Percentiles rank a stretch among this genome's conserved stretches.
phyloP scores from a whole-genome alignment of 1,284 basidiomycete genomes.

The Ganoderma lucidum region DNA sequence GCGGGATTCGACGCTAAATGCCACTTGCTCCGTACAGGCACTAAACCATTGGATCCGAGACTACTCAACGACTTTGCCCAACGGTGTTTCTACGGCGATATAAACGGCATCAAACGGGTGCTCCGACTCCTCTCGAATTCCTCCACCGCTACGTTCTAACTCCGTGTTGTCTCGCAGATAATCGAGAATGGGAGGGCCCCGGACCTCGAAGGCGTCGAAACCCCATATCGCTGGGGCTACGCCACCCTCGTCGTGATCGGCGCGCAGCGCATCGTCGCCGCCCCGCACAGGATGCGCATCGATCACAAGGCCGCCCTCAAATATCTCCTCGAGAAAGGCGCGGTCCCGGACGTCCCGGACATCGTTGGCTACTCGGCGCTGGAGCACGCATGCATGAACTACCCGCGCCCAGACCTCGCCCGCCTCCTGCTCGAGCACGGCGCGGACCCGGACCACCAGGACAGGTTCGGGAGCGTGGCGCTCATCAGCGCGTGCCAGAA shows the following conservation, averaged over 20 bases:
- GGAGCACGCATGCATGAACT: constrained; percentile 49
- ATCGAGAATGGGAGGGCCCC: constrained; percentile 50
- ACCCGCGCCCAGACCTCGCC: constrained; percentile 18
- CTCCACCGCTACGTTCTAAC: not conserved
- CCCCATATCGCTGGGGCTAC: constrained; percentile 56
- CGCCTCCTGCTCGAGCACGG: constrained; percentile 49
- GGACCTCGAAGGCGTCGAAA: constrained; percentile 52
- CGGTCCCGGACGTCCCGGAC: constrained; percentile 52
- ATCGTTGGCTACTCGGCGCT: constrained; percentile 59
- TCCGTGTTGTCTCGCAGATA: constrained; percentile 39
- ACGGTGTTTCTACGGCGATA: constrained; percentile 46
- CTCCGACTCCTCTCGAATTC: no score
- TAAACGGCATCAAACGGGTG: constrained; percentile 44
- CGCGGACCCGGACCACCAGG: constrained; percentile 48
- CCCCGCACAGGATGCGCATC: constrained; percentile 21
- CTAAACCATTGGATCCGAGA: constrained; percentile 37
- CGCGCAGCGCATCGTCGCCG: constrained; percentile 45
- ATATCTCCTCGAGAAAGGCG: constrained; percentile 53
- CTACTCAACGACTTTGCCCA: constrained; percentile 48
- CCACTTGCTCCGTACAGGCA: constrained; percentile 31
- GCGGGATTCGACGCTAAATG: not conserved
- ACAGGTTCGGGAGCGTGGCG: constrained; percentile 56
- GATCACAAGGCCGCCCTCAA: constrained; percentile 48
- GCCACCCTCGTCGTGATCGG: constrained; percentile 52
- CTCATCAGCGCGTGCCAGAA: constrained; percentile 48